phyloP scores from a whole-genome alignment of 192 early-diverging fungal genomes.

The Backusella macrospora region DNA sequence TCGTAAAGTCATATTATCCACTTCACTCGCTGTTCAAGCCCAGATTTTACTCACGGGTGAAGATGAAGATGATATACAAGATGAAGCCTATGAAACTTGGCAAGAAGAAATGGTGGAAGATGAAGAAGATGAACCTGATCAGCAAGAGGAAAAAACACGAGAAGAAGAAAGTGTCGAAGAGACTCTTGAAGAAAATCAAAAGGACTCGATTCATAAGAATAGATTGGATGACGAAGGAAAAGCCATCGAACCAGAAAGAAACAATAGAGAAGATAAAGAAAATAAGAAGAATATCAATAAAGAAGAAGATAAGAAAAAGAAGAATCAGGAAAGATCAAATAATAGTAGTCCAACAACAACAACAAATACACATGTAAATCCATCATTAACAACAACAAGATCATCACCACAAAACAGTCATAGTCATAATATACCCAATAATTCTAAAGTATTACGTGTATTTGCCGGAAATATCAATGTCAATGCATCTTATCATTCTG shows the following conservation, averaged over 20 bases:
- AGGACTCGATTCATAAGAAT: slow-evolving; percentile 1
- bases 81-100: slow-evolving; percentile 45
- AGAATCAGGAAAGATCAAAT: not conserved
- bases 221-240: not conserved
- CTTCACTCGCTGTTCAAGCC: slow-evolving; percentile 27
- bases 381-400: not conserved
- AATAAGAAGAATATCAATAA: too few relatives aligned
- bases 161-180: slow-evolving; percentile 41
- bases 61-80: slow-evolving; percentile 43
- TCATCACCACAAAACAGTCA: not conserved
- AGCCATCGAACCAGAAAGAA: not conserved
- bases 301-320: not conserved
- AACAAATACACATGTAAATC: not conserved
- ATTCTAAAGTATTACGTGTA: slow-evolving; percentile 46
- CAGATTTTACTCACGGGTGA: slow-evolving; percentile 18
- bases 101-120: slow-evolving; percentile 44
- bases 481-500: slow-evolving; percentile 53
- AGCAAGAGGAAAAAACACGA: slow-evolving; percentile 25
- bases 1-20: slow-evolving; percentile 25
- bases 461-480: slow-evolving; percentile 58
- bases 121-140: slow-evolving; percentile 35
- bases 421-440: not conserved
- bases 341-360: not conserved
- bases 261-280: not conserved
- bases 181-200: slow-evolving; percentile 43